Conservation (phyloP, 2,329 filamentous ascomycete genomes). For the Colletotrichum sojae region DNA sequence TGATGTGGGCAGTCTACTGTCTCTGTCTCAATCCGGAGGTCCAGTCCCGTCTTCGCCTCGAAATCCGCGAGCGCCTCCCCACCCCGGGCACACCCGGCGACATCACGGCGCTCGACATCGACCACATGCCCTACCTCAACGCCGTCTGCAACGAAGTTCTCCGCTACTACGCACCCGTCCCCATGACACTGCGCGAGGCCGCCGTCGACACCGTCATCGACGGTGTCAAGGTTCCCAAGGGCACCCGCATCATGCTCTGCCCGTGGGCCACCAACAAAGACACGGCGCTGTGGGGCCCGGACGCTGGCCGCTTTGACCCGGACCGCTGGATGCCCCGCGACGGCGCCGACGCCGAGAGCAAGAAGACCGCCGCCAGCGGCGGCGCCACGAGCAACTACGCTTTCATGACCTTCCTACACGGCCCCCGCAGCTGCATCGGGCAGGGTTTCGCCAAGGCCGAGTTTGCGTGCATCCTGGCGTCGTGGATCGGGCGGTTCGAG, state of each 20-base stretch:
- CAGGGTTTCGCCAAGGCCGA: slow-evolving; percentile 85
- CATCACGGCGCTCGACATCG: slow-evolving; percentile 72
- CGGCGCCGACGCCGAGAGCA: slow-evolving; percentile 51
- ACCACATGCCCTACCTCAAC: slow-evolving; percentile 83
- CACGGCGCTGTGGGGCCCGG: slow-evolving; percentile 79
- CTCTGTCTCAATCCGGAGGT: slow-evolving; percentile 76
- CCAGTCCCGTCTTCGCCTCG: slow-evolving; percentile 76
- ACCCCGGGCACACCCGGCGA: slow-evolving; percentile 54
- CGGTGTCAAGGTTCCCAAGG: slow-evolving; percentile 76
- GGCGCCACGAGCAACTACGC: slow-evolving; percentile 83
- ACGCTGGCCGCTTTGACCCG: slow-evolving; percentile 83
- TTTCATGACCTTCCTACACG: slow-evolving; percentile 87
- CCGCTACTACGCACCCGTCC: slow-evolving; percentile 80
- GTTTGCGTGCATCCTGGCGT: slow-evolving; percentile 86
- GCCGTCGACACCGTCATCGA: slow-evolving; percentile 75
- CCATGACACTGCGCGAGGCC: slow-evolving; percentile 77
- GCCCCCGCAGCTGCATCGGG: slow-evolving; percentile 89
- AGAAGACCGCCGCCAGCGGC: slow-evolving; percentile 70
- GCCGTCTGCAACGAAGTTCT: slow-evolving; percentile 85
- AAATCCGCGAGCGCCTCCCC: slow-evolving; percentile 75
- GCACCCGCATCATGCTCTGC: slow-evolving; percentile 76
- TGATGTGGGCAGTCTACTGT: slow-evolving; percentile 83
- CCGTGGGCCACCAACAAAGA: slow-evolving; percentile 80
- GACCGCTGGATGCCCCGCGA: slow-evolving; percentile 77
- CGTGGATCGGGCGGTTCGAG: slow-evolving; percentile 82